These are phyloP conservation scores for Leccinum obscurum DNA, from an alignment of 768 basidiomycete species.

Conservation along the genomic window DNA sequence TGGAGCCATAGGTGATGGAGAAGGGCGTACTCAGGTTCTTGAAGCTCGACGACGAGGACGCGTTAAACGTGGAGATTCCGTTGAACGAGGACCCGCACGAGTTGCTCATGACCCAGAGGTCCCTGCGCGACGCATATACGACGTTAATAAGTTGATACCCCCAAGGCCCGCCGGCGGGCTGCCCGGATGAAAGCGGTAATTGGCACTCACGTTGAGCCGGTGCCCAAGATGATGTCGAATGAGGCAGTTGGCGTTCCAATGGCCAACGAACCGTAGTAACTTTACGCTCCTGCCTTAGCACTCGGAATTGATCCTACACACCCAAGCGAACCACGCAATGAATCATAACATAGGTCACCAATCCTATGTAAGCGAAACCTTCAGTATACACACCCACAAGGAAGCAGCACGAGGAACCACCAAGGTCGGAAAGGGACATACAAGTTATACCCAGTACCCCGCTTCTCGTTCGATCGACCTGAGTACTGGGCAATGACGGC, in stretches of 20 bases:
- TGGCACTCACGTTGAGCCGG: conserved; percentile 40
- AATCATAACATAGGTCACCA: conserved; percentile 64
- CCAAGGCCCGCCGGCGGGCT: not conserved
- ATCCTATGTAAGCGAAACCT: conserved; percentile 40
- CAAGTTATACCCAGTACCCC: conserved; percentile 54
- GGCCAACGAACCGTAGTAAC: conserved; percentile 40
- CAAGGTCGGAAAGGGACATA: conserved; percentile 28
- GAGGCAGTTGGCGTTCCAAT: conserved; percentile 48
- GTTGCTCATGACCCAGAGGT: conserved; percentile 51
- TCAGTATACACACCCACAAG: conserved; percentile 2
- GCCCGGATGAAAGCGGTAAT: not conserved
- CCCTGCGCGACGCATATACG: conserved; percentile 30
- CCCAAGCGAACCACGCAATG: conserved; percentile 33
- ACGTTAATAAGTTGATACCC: not conserved
- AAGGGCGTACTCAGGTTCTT: conserved; percentile 38
- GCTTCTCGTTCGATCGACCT: conserved; percentile 33
- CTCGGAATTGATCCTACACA: not conserved
- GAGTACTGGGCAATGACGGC: conserved; percentile 47
- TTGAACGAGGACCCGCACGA: conserved; percentile 33
- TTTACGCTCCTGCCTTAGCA: conserved; percentile 10
- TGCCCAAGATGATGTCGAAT: conserved; percentile 55
- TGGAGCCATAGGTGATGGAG: conserved; percentile 48
- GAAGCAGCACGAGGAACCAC: not conserved
- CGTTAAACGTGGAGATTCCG: conserved; percentile 33
- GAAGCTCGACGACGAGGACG: conserved; percentile 39